phyloP scores from a whole-genome alignment of 345 rosid species.

The Eucalyptus guilfoylei region DNA sequence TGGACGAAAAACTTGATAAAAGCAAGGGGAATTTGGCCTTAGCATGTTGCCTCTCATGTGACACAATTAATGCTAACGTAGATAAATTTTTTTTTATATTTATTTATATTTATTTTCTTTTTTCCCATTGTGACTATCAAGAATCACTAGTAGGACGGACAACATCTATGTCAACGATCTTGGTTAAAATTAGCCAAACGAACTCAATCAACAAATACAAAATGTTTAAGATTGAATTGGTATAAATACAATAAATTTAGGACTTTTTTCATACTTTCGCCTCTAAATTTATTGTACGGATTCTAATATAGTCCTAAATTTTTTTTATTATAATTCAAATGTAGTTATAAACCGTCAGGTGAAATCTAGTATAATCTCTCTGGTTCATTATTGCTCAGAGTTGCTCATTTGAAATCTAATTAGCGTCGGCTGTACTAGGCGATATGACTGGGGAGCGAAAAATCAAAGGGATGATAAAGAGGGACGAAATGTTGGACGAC shows the following conservation, averaged over 20 bases:
- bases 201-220: accelerated
- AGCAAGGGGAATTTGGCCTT: no score
- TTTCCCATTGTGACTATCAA: accelerated
- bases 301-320: no score
- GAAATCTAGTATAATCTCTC: background rate
- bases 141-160: accelerated
- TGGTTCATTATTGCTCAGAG: background rate
- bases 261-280: no score
- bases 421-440: background rate
- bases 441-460: background rate
- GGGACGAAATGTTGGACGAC: background rate
- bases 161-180: accelerated
- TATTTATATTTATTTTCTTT: no score
- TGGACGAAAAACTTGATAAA: accelerated
- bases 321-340: accelerated
- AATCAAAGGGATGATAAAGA: background rate
- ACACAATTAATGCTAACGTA: no score
- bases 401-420: background rate
- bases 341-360: background rate
- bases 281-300: no score
- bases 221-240: accelerated
- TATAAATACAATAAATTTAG: no score
- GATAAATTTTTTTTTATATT: no score
- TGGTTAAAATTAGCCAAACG: accelerated
- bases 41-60: no score